Base-by-base conservation (phyloP, 2,329 filamentous ascomycete species). In the Hymenoscyphus fructigenus region DNA sequence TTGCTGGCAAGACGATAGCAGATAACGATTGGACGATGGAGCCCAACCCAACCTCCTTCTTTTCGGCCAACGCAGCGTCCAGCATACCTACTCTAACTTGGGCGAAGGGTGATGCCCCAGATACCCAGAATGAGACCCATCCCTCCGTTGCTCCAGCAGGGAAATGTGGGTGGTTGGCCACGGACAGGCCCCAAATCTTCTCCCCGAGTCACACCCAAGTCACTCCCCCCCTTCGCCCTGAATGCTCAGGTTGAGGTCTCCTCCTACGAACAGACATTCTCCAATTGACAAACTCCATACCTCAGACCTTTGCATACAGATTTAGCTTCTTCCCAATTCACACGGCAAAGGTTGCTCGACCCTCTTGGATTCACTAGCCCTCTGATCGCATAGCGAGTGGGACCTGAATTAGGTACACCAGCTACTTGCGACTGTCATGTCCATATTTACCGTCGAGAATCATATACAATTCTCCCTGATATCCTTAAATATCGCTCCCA, bases 391-490 rank as follows among this genome's bases (percentile, higher is more conserved):
- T 50, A 50, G 47, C 47, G 20, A 2, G 20, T 26, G 3, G 20
- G 53, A 28, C 60, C 20, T 28, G 20, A 12, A 32, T 14, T 15
- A n/a, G 28, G 15, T 15, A 56, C n/a, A 34, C 57, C 20, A 69
- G 66, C 64, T 67, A 67, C 63, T 66, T 60, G 64, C 63, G 63
- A 63, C 38, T 65, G 71, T 65, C 69, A 75, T 75, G 73, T 66
- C 71, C 60, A 65, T 75, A 64, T 66, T 75, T 61, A 72, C 69
- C 3, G 64, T 75, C n/a, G 65, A 76, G 61, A 75, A 75, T 65
- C 69, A 75, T 68, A 60, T 75, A 56, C 65, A 75, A 66, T 60
- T 75, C 61, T 65, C 73, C 44, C 64, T 76, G 57, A 66, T 76
- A 64, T 71, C 71, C 60, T 62, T 76, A 32, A 72, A 63, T n/a